Base-by-base conservation (phyloP, 257 asterid genomes). In the Paulownia fortunei region DNA sequence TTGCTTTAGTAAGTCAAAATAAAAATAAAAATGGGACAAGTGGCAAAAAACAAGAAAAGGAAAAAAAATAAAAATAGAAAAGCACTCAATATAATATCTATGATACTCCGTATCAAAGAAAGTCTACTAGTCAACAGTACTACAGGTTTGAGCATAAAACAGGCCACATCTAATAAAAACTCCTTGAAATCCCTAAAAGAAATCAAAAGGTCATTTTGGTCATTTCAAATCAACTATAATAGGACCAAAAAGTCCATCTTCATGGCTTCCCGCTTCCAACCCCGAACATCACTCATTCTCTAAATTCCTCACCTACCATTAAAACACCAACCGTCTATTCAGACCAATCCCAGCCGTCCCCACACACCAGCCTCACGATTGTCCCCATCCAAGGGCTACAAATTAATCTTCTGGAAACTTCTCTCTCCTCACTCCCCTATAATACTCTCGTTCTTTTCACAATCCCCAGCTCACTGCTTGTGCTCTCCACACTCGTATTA, bases 401-500 rank as follows among this genome's bases (percentile, higher is more conserved):
- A n/a, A 23, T 49, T 0, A 19, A 12, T 71, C 54, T 47, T 75
- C 87, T 70, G 67, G 88, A 85, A 79, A 73, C 69, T 74, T 87
- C 86, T 80, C 84, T 77, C 76, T 54, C 82, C 32, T 39, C 54
- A 55, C 19, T 4, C 78, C 76, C 78, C 58, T 54, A 32, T 72
- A 72, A 32, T 27, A 18, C 55, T 68, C 58, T 16, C 56, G 3
- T 62, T 9, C 71, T 41, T 56, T 56, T n/a, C 68, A 0, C 77
- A 8, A 36, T 37, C 24, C 3, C 18, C 74, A 68, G 49, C 16
- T 41, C 79, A 7, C 39, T 67, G 82, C 87, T 83, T 67, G 91
- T 87, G 94, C 77, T 79, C 65, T 47, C 87, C 88, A 73, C 88
- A 56, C 91, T 79, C 82, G 1, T 74, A 54, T 54, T 54, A 12